These are phyloP conservation scores for Pythium guiyangense DNA, from an alignment of 352 stramenopile genomes.

Conservation along the genomic window DNA sequence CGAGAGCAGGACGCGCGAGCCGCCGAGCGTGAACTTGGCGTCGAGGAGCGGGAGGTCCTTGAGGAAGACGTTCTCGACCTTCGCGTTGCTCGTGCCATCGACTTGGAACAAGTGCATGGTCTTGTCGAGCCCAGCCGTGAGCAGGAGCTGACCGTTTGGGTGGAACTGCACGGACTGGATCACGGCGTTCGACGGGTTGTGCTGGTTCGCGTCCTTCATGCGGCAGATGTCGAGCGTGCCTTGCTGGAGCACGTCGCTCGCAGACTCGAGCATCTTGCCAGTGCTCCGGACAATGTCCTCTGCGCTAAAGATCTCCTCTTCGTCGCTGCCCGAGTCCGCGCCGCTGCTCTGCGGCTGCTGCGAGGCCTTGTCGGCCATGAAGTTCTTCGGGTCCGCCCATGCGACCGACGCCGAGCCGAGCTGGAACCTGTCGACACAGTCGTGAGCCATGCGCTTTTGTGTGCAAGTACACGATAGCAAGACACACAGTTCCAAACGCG, in stretches of 20 bases:
- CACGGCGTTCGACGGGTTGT: slow-evolving; percentile 75
- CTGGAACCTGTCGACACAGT: slow-evolving; percentile 37
- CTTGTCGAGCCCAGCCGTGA: slow-evolving; percentile 91
- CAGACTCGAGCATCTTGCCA: slow-evolving; percentile 46
- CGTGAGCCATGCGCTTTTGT: background rate
- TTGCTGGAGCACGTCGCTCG: slow-evolving; percentile 50
- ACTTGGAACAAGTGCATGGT: slow-evolving; percentile 92
- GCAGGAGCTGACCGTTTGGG: slow-evolving; percentile 78
- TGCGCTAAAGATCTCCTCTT: slow-evolving; percentile 39
- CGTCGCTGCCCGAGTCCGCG: slow-evolving; percentile 39
- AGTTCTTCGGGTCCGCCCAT: slow-evolving; percentile 77
- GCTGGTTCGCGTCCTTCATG: slow-evolving; percentile 91
- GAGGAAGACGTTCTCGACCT: slow-evolving; percentile 88
- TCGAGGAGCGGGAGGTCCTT: slow-evolving; percentile 87
- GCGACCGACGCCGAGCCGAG: slow-evolving; percentile 43
- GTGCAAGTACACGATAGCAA: background rate
- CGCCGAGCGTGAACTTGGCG: slow-evolving; percentile 79
- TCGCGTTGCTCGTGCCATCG: slow-evolving; percentile 85
- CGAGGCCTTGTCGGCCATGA: slow-evolving; percentile 25
- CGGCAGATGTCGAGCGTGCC: slow-evolving; percentile 60
- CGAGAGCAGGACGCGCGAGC: slow-evolving; percentile 86
- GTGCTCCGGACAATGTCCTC: slow-evolving; percentile 50
- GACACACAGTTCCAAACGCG: background rate
- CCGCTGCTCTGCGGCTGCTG: slow-evolving; percentile 14
- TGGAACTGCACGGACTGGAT: slow-evolving; percentile 91